Evolutionary conservation across 176 grass and related monocot species (phyloP).

Genomic region (Avena eriantha): DNA sequence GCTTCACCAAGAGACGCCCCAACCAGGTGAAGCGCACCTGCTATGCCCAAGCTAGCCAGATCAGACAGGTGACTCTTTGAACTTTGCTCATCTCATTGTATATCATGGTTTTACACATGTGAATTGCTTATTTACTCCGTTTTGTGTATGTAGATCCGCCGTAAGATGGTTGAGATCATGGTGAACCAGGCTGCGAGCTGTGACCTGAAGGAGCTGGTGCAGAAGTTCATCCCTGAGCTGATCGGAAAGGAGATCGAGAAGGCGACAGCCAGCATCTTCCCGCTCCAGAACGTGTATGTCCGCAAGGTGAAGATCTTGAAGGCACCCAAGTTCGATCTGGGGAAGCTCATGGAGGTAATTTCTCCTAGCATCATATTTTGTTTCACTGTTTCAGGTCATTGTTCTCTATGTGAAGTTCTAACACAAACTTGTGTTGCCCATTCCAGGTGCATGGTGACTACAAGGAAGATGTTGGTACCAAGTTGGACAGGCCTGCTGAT

Average conservation of each 20-base stretch:
- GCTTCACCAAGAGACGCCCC: slow-evolving; percentile 78
- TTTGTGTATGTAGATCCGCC: slow-evolving; percentile 62
- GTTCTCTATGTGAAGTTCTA: neutral
- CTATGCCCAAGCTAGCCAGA: slow-evolving; percentile 88
- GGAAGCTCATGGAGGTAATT: slow-evolving; percentile 96
- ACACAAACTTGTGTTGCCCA: neutral
- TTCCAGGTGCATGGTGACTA: slow-evolving; percentile 86
- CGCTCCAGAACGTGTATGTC: slow-evolving; percentile 84
- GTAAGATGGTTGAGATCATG: slow-evolving; percentile 99
- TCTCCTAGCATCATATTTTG: neutral
- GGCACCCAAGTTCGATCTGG: slow-evolving; percentile 87
- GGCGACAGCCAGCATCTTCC: slow-evolving; percentile 80
- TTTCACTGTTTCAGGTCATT: neutral
- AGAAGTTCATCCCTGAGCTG: slow-evolving; percentile 89
- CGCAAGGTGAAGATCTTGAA: slow-evolving; percentile 97
- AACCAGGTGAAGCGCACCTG: slow-evolving; percentile 98
- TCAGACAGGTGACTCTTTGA: slow-evolving; percentile 65
- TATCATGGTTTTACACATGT: neutral
- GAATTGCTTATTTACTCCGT: neutral
- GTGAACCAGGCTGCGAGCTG: slow-evolving; percentile 75
- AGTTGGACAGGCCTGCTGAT: slow-evolving; percentile 80
- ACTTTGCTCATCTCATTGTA: neutral
- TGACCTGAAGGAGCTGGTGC: slow-evolving; percentile 86
- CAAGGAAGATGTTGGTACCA: slow-evolving; percentile 84
- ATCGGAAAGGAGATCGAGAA: slow-evolving; percentile 99